Conservation (phyloP, 257 asterid species). For the Solanum ahanhuiri region DNA sequence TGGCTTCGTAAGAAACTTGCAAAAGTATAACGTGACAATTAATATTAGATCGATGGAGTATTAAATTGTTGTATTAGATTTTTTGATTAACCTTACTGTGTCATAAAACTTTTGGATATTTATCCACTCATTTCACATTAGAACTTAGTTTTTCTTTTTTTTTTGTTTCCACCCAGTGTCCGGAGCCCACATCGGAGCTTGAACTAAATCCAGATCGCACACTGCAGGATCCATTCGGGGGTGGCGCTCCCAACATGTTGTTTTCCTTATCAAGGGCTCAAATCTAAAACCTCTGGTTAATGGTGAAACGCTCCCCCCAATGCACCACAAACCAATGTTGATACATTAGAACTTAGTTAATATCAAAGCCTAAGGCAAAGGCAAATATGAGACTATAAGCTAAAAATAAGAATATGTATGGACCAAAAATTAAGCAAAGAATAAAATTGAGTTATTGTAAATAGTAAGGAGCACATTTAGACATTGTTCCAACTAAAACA, state of each 20-base stretch:
- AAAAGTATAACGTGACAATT: not conserved
- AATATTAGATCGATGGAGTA: not conserved
- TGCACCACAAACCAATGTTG: too few species aligned
- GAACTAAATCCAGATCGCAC: too few species aligned
- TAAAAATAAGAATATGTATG: not conserved
- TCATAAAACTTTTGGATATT: not conserved
- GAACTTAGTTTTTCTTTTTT: too few species aligned
- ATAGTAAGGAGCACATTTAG: not conserved
- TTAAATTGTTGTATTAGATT: not conserved
- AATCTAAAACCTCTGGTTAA: rapidly evolving
- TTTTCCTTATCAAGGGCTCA: too few species aligned
- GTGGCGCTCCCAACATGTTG: rapidly evolving
- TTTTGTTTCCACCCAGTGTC: too few species aligned
- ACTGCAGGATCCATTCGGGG: too few species aligned
- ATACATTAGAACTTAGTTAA: too few species aligned
- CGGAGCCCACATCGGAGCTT: too few species aligned
- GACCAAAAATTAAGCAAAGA: too few species aligned
- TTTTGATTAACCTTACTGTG: too few species aligned
- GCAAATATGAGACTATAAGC: not conserved
- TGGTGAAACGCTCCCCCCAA: rapidly evolving
- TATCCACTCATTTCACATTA: too few species aligned
- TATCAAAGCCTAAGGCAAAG: too few species aligned
- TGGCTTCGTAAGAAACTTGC: not conserved
- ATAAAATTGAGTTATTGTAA: not conserved
- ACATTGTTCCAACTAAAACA: not conserved